phyloP scores from a whole-genome alignment of 1,139 yeast species.

The Geotrichum carabidarum region DNA sequence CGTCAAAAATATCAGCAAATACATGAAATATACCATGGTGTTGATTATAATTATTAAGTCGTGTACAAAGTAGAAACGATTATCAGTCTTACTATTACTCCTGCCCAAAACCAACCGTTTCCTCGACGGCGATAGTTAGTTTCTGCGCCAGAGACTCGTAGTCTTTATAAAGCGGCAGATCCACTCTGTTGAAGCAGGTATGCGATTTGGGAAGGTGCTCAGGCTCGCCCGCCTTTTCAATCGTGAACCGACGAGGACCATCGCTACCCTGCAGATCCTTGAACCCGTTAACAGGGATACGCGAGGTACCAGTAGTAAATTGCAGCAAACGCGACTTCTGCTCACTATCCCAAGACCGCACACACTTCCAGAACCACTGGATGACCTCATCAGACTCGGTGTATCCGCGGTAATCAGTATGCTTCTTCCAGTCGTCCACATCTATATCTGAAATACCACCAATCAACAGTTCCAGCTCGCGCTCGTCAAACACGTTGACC shows the following conservation, averaged over 20 bases:
- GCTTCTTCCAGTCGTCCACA: conserved; percentile 97
- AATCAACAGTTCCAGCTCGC: conserved; percentile 90
- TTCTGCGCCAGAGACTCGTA: conserved; percentile 74
- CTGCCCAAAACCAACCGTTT: conserved; percentile 94
- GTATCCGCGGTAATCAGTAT: conserved; percentile 96
- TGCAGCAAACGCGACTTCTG: conserved; percentile 92
- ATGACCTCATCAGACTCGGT: conserved; percentile 94
- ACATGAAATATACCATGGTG: no score
- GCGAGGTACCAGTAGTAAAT: conserved; percentile 96
- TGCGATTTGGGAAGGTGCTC: conserved; percentile 94
- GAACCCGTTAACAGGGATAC: conserved; percentile 98
- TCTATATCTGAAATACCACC: conserved; percentile 98
- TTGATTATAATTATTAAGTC: no score
- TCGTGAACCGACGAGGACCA: conserved; percentile 97
- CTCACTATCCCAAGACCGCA: conserved; percentile 91
- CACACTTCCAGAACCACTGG: conserved; percentile 97
- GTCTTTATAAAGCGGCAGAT: conserved; percentile 76
- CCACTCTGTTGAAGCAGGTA: conserved; percentile 91
- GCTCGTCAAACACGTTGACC: conserved; percentile 93
- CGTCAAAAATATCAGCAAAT: no score
- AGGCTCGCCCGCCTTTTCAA: conserved; percentile 94
- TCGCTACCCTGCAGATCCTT: conserved; percentile 97
- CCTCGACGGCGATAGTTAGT: conserved; percentile 82
- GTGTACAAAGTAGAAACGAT: no score
- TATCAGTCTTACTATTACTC: conserved; percentile 45